A percentile compares a stretch with the other conserved stretches of the same genome.
Evolutionary conservation across 2,329 filamentous ascomycete species (phyloP).

Genomic region (Trichophyton schoenleinii): DNA sequence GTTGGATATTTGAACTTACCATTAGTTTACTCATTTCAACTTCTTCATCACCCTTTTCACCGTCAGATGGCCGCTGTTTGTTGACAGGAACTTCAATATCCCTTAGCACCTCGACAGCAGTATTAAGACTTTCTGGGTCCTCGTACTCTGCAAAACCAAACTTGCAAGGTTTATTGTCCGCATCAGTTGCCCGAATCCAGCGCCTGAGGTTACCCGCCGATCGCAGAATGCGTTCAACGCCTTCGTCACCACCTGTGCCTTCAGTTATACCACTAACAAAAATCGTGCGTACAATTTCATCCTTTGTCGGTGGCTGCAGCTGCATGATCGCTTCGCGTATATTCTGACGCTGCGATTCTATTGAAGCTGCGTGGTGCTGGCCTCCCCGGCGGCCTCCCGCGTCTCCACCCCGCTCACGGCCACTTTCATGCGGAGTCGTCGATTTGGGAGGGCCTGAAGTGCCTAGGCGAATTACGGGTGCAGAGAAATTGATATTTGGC

Average conservation of each 20-base stretch:
- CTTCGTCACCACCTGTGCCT: conserved; percentile 61
- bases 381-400: conserved; percentile 40
- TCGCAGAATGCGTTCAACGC: conserved; percentile 63
- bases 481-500: conserved; percentile 97
- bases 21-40: conserved; percentile 59
- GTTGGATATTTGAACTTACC: conserved; percentile 30
- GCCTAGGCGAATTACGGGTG: conserved; percentile 86
- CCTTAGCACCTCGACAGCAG: conserved; percentile 71
- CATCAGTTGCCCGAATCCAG: conserved; percentile 69
- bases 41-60: conserved; percentile 32
- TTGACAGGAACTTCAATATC: conserved; percentile 71
- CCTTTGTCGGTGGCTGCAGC: conserved; percentile 67
- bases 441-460: conserved; percentile 57
- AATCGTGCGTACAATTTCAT: conserved; percentile 84
- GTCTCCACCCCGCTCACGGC: conserved; percentile 34
- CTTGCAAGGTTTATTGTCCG: conserved; percentile 67
- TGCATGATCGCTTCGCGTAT: conserved; percentile 57
- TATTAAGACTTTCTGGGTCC: conserved; percentile 73
- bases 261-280: conserved; percentile 80
- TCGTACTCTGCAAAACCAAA: conserved; percentile 97
- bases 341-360: conserved; percentile 55
- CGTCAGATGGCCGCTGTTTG: conserved; percentile 46
- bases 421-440: conserved; percentile 29
- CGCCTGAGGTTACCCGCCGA: conserved; percentile 68
- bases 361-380: conserved; percentile 45